Conservation (phyloP, 768 basidiomycete genomes). For the Mycena olivaceomarginata region DNA sequence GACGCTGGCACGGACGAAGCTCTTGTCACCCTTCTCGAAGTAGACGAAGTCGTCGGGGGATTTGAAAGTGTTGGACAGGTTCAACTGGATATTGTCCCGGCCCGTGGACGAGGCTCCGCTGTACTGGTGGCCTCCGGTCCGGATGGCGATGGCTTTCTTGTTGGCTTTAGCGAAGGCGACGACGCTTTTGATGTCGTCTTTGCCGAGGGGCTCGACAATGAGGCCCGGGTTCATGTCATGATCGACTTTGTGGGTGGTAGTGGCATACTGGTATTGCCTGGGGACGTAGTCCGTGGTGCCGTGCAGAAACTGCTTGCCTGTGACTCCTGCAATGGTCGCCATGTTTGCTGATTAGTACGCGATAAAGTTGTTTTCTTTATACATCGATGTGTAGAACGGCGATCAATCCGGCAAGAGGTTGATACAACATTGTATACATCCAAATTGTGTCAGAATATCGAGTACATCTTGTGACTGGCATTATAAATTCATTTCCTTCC, state of each 20-base stretch:
- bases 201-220: constrained; percentile 29
- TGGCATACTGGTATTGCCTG: constrained; percentile 26
- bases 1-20: no score
- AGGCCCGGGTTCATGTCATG: constrained; percentile 12
- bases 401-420: no score
- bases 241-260: constrained; percentile 17
- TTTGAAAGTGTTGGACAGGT: constrained; percentile 27
- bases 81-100: constrained; percentile 1
- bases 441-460: no score
- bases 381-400: no score
- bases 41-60: constrained; percentile 21
- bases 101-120: constrained; percentile 26
- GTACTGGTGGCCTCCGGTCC: constrained; percentile 38
- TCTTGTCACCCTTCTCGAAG: no score
- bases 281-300: constrained; percentile 18
- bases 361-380: no score
- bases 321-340: not conserved
- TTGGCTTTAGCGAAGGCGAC: constrained; percentile 15
- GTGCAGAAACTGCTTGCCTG: constrained; percentile 32
- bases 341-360: no score
- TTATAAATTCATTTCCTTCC: no score
- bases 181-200: not conserved
- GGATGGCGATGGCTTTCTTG: constrained; percentile 32
- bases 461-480: no score
- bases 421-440: no score